Percentiles rank a stretch among this genome's conserved stretches.
phyloP scores from a whole-genome alignment of 164 flowering plant species.

The Aristolochia californica region DNA sequence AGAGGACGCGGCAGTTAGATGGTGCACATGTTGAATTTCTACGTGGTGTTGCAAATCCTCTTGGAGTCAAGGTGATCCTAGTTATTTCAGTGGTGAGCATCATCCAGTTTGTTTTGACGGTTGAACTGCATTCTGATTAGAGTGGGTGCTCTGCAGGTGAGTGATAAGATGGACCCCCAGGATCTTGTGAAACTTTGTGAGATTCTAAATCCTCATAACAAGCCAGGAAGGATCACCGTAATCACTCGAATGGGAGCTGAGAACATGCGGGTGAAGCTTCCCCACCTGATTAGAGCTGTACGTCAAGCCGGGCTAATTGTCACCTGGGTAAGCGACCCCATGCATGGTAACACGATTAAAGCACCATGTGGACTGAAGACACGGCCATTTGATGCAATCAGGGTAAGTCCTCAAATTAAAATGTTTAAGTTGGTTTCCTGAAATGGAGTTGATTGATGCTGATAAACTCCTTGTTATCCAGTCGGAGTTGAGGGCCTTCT shows the following conservation, averaged over 20 bases:
- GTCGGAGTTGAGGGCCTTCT: slow-evolving; percentile 65
- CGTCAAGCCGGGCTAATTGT: slow-evolving; percentile 46
- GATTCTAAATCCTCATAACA: slow-evolving; percentile 41
- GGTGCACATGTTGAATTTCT: slow-evolving; percentile 45
- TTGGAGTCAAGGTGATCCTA: slow-evolving; percentile 29
- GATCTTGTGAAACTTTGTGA: slow-evolving; percentile 43
- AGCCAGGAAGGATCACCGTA: slow-evolving; percentile 39
- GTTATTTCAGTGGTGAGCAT: neutral
- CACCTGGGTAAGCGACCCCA: slow-evolving; percentile 52
- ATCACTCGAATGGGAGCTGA: slow-evolving; percentile 50
- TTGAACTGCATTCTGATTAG: neutral
- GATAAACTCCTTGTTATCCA: slow-evolving; percentile 5
- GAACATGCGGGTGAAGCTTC: slow-evolving; percentile 46
- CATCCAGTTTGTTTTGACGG: neutral
- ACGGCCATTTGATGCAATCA: slow-evolving; percentile 49
- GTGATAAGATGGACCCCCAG: slow-evolving; percentile 45
- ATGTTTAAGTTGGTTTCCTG: neutral
- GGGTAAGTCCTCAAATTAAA: slow-evolving; percentile 20
- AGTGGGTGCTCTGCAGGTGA: slow-evolving; percentile 25
- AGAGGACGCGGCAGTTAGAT: slow-evolving; percentile 46
- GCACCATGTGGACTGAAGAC: slow-evolving; percentile 66
- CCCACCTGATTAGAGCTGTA: slow-evolving; percentile 39
- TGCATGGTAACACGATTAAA: slow-evolving; percentile 49
- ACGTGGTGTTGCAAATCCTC: slow-evolving; percentile 42
- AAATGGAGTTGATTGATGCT: neutral